A percentile compares a stretch with the other conserved stretches of the same genome.
phyloP scores from a whole-genome alignment of 1,284 basidiomycete species.

The Apiotrichum sp. region DNA sequence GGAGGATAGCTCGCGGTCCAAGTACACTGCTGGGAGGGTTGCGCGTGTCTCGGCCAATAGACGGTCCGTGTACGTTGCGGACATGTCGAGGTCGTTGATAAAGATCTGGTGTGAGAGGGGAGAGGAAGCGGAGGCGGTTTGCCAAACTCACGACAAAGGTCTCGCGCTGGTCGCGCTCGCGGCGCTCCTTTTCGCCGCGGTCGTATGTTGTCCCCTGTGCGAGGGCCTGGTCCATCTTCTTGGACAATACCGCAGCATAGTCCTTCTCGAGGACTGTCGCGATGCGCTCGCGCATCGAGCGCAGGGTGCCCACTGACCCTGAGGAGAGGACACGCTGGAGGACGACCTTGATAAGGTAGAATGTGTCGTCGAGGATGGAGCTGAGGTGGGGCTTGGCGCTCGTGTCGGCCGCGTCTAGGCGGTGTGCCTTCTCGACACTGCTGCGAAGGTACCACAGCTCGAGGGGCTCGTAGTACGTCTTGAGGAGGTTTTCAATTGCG shows the following conservation, averaged over 20 bases:
- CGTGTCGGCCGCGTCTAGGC: slow-evolving; percentile 60
- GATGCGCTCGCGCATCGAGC: slow-evolving; percentile 58
- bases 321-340: slow-evolving; percentile 67
- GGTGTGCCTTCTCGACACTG: slow-evolving; percentile 69
- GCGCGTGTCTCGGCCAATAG: slow-evolving; percentile 64
- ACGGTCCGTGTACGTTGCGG: slow-evolving; percentile 75
- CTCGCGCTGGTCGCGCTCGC: slow-evolving; percentile 67
- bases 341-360: slow-evolving; percentile 84
- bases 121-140: background rate
- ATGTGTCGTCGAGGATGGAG: slow-evolving; percentile 79
- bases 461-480: slow-evolving; percentile 74
- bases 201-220: slow-evolving; percentile 46
- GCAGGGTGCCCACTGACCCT: slow-evolving; percentile 59
- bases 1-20: slow-evolving; percentile 53
- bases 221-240: slow-evolving; percentile 82
- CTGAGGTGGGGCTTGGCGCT: slow-evolving; percentile 56
- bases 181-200: slow-evolving; percentile 56
- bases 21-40: slow-evolving; percentile 63
- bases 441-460: slow-evolving; percentile 89
- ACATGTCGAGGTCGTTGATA: slow-evolving; percentile 83
- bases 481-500: slow-evolving; percentile 64
- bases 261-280: slow-evolving; percentile 71
- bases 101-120: slow-evolving; percentile 57
- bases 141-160: slow-evolving; percentile 66
- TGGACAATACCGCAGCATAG: slow-evolving; percentile 68